A percentile compares a stretch with the other conserved stretches of the same genome.
Evolutionary conservation across 805 yeast species (phyloP).

Genomic region (Saccharomycopsis malanga): DNA sequence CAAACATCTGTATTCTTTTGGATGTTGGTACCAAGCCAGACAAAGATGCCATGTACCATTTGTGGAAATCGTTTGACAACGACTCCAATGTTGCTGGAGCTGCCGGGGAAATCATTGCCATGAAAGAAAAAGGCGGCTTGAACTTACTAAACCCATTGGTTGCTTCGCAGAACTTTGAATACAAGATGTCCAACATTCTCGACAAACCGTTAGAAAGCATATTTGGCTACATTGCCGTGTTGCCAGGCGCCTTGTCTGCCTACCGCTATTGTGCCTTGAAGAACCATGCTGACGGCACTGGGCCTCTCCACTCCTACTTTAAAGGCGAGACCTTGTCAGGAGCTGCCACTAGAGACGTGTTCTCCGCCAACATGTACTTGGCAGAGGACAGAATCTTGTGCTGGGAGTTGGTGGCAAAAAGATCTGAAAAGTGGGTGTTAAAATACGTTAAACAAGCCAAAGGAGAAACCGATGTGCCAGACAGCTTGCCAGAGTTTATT

Average conservation of each 20-base stretch:
- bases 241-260: constrained; percentile 95
- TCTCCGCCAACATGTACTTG: constrained; percentile 92
- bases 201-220: constrained; percentile 91
- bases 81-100: constrained; percentile 99
- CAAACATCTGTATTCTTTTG: constrained; percentile 78
- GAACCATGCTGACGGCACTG: constrained; percentile 85
- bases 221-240: constrained; percentile 87
- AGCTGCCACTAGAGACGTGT: constrained; percentile 61
- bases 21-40: constrained; percentile 99
- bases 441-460: constrained; percentile 88
- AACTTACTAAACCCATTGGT: constrained; percentile 85
- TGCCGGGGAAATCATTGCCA: constrained; percentile 94
- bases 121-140: constrained; percentile 84
- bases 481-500: constrained; percentile 85
- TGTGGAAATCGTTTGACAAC: constrained; percentile 96
- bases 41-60: constrained; percentile 75
- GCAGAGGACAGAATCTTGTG: constrained; percentile 96
- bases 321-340: constrained; percentile 70
- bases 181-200: constrained; percentile 91
- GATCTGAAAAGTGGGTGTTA: constrained; percentile 76
- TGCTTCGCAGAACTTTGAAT: constrained; percentile 94
- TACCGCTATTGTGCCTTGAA: constrained; percentile 82
- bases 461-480: constrained; percentile 97
- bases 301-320: constrained; percentile 84
- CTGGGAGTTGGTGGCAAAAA: constrained; percentile 92